phyloP scores from a whole-genome alignment of 768 basidiomycete genomes.

The Zangia roseola region DNA sequence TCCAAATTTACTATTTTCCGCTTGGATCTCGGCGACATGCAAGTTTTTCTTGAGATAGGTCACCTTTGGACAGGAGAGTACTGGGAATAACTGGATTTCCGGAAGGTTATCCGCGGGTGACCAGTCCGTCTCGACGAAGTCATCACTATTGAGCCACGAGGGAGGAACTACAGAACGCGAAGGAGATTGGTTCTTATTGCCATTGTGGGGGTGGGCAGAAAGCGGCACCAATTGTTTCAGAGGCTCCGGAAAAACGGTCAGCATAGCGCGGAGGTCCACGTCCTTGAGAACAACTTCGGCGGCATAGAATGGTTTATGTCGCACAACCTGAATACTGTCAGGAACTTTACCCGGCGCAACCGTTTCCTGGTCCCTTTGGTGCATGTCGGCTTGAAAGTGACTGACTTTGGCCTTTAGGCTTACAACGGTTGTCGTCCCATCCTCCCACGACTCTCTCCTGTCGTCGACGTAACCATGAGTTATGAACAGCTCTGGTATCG shows the following conservation, averaged over 20 bases:
- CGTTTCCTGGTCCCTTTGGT: conserved; percentile 86
- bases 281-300: conserved; percentile 81
- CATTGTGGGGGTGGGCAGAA: conserved; percentile 43
- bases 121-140: conserved; percentile 82
- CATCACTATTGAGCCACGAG: conserved; percentile 74
- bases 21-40: conserved; percentile 38
- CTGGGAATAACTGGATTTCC: conserved; percentile 63
- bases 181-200: conserved; percentile 36
- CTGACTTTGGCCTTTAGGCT: conserved; percentile 84
- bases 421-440: conserved; percentile 75
- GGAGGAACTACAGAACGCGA: conserved; percentile 38
- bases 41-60: conserved; percentile 72
- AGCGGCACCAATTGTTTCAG: conserved; percentile 59
- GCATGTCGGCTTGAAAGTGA: conserved; percentile 84
- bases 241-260: conserved; percentile 76
- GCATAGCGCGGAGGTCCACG: conserved; percentile 71
- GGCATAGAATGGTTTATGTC: conserved; percentile 84
- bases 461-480: conserved; percentile 88
- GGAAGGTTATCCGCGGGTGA: conserved; percentile 48
- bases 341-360: conserved; percentile 55
- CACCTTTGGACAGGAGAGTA: conserved; percentile 79
- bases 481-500: conserved; percentile 74
- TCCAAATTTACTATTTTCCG: conserved; percentile 76
- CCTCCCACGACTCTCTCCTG: conserved; percentile 72
- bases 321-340: conserved; percentile 55